Evolutionary conservation across 2,329 filamentous ascomycete species (phyloP), one percentile per base, ranked within the genome.

Genomic region (Lachnellula arida): DNA sequence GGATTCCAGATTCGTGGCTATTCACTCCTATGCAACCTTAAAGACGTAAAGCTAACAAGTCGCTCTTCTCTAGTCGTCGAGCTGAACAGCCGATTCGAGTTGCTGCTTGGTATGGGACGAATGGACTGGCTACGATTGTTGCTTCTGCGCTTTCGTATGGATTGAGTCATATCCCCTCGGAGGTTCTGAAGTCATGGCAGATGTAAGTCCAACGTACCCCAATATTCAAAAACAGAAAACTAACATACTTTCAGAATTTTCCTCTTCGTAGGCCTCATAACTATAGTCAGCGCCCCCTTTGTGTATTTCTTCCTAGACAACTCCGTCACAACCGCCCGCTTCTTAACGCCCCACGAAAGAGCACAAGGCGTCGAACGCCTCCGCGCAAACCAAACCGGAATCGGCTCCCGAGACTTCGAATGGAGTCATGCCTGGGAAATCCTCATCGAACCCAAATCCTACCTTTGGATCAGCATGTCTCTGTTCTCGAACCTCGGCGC

Each of bases 361-460:
- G 68, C 84, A 0, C 76, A 90, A 43, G 87, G 86, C 0, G 75
- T 91, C 25, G 88, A 90, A 60, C 79, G 89, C 0, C 81, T 93
- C 5, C 78, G 88, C 0, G 77, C 83, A 22, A 93, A 93, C 63
- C 84, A 90, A 67, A 89, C 89, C 57, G 89, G 89, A 0, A 85
- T 88, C 15, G 86, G 85, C 1, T 87, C 83, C 58, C 84, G 84
- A 60, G 78, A 87, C 59, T 88, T 86, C 71, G 87, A 87, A 60
- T 76, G 79, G 73, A 77, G 80, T 22, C 89, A 94, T 60, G 74
- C 87, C 1, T 75, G 79, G 15, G 78, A 82, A 57, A 69, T 73
- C 0, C 62, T 75, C 3, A 55, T 75, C 0, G 79, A 82, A 53
- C 72, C 74, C 15, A 81, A 81, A 67, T 79, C 75, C 0, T 81